Evolutionary conservation across 2,329 filamentous ascomycete species (phyloP), one percentile per base, ranked within the genome.

Genomic region (Pseudocercospora vitis): DNA sequence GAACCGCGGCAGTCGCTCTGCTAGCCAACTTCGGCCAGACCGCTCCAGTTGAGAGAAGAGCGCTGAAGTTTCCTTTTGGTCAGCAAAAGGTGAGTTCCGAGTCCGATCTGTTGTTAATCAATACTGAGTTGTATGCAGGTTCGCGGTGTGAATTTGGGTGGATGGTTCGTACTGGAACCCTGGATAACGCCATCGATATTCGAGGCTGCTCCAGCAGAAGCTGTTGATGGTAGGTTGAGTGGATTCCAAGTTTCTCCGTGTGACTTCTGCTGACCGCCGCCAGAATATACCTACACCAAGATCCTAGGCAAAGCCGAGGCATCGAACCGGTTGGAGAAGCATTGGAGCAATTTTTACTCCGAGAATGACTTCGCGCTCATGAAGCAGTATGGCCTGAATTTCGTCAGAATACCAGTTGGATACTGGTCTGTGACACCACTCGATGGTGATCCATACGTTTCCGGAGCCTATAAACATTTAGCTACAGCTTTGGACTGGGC

Each of bases 161-260:
- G 84, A 26, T 85, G 82, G 81, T 78, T 85, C 40, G 79, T 85
- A 5, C 73, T 84, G 4, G 82, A 85, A 69, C 82, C 82, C 12
- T 84, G 81, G 81, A 84, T 85, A 50, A 84, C 81, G 2, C 82
- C 82, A 2, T 82, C 79, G 12, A 72, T 85, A 53, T 85, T 84
- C 61, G 76, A 82, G 42, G 67, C 68, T 14, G 70, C 66, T 35
- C 75, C 70, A 9, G 63, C 68, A 42, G 73, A 66, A 33, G 81
- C 80, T 2, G 75, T 81, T 3, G 83, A 86, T 61, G 83, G 66
- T 67, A 54, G 51, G 63, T 39, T 42, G 24, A 35, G n/a, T n/a
- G n/a, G n/a, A 12, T 21, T 23, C 18, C 21, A 24, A 14, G 46
- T 29, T 4, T 7, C 19, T 28, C 21, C 1, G 1, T 16, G 9